Evolutionary conservation across 1,284 basidiomycete genomes (phyloP).

Genomic region (Earliella scabrosa): DNA sequence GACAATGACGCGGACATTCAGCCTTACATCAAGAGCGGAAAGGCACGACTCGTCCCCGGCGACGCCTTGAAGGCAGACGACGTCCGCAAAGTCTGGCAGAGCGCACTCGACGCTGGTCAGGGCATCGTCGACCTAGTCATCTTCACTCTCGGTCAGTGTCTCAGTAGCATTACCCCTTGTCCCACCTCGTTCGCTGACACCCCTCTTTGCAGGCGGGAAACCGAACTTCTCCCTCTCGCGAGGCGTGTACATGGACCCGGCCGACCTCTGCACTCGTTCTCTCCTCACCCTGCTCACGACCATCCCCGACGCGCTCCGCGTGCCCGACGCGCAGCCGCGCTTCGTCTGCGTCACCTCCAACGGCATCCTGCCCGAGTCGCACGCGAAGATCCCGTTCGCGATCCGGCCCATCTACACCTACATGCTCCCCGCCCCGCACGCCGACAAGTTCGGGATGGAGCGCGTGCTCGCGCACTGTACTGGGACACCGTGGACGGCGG

Average conservation of each 20-base stretch:
- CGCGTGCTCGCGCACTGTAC: slow-evolving; percentile 47
- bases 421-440: slow-evolving; percentile 48
- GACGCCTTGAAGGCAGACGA: slow-evolving; percentile 52
- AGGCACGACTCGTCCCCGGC: slow-evolving; percentile 51
- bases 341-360: slow-evolving; percentile 56
- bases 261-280: slow-evolving; percentile 54
- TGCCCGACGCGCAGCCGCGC: slow-evolving; percentile 42
- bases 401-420: slow-evolving; percentile 52
- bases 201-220: slow-evolving; percentile 39
- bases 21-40: slow-evolving; percentile 42
- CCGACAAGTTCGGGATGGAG: slow-evolving; percentile 63
- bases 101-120: slow-evolving; percentile 37
- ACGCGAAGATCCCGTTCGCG: slow-evolving; percentile 48
- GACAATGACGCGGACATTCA: slow-evolving; percentile 50
- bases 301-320: slow-evolving; percentile 39
- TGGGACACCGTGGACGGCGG: slow-evolving; percentile 50
- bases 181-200: not conserved
- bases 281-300: slow-evolving; percentile 54
- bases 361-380: slow-evolving; percentile 51
- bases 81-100: slow-evolving; percentile 48
- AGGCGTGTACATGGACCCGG: slow-evolving; percentile 47
- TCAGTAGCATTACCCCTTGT: not conserved
- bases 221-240: slow-evolving; percentile 45
- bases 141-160: slow-evolving; percentile 52
- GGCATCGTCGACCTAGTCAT: slow-evolving; percentile 48